These are phyloP conservation scores for Prunus yedoensis DNA, from an alignment of 331 rosid species.

Conservation along the genomic window DNA sequence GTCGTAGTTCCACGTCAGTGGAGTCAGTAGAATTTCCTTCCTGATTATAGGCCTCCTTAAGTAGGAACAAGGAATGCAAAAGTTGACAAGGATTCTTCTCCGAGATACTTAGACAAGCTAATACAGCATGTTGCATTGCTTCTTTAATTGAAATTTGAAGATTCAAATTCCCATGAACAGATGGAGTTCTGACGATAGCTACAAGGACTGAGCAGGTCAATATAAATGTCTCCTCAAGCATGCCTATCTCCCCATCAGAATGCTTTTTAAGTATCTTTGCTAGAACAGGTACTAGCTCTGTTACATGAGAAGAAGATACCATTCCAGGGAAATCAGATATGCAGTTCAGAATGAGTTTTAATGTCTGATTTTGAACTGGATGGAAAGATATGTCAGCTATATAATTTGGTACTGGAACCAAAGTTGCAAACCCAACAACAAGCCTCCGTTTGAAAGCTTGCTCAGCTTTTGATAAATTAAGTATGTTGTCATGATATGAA, in stretches of 20 bases:
- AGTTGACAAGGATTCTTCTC: no score
- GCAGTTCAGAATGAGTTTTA: constrained; percentile 69
- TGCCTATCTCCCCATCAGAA: no score
- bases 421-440: constrained; percentile 76
- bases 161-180: constrained; percentile 47
- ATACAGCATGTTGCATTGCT: constrained; percentile 54
- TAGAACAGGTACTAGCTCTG: constrained; percentile 58
- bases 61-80: no score
- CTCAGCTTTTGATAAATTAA: constrained; percentile 56
- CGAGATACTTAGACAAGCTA: constrained; percentile 35
- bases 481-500: background rate
- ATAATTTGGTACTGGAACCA: constrained; percentile 68
- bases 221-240: no score
- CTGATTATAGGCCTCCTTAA: no score
- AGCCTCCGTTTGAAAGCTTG: constrained; percentile 73
- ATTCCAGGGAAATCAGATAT: constrained; percentile 83
- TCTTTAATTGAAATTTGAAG: constrained; percentile 48
- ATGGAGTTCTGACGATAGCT: constrained; percentile 62
- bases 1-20: no score
- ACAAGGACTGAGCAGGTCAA: constrained; percentile 56
- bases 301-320: constrained; percentile 59
- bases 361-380: constrained; percentile 73
- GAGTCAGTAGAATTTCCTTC: no score
- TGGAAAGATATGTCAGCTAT: constrained; percentile 86
- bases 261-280: constrained; percentile 52